These are phyloP conservation scores for Lepidium africanum DNA, from an alignment of 345 rosid species.

Conservation along the genomic window DNA sequence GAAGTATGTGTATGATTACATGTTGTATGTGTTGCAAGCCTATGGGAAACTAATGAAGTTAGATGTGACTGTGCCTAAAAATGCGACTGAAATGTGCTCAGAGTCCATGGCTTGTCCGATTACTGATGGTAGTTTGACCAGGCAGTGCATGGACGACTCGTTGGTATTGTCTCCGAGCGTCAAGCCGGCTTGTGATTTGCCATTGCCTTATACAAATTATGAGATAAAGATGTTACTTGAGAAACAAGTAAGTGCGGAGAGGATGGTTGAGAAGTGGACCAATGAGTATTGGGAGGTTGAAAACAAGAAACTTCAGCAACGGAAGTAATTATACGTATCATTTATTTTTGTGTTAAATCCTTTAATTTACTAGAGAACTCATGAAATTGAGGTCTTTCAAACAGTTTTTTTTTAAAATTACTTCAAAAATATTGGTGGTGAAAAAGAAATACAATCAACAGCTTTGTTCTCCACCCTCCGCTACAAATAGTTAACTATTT, in stretches of 20 bases:
- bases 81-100: constrained; percentile 32
- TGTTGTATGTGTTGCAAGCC: constrained; percentile 38
- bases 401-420: too few species aligned
- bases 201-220: constrained; percentile 24
- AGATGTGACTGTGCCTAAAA: constrained; percentile 32
- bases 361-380: too few species aligned
- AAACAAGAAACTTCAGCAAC: not conserved
- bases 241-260: constrained; percentile 19
- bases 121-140: constrained; percentile 20
- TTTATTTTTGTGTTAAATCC: too few species aligned
- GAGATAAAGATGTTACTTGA: constrained; percentile 21
- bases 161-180: constrained; percentile 38
- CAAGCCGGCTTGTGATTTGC: constrained; percentile 37
- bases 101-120: constrained; percentile 37
- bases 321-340: not conserved
- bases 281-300: constrained; percentile 1
- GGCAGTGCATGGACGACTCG: constrained; percentile 42
- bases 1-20: constrained; percentile 53
- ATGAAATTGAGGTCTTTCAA: too few species aligned
- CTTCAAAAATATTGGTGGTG: too few species aligned
- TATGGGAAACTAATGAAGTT: constrained; percentile 46
- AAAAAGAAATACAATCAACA: too few species aligned
- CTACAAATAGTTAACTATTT: too few species aligned
- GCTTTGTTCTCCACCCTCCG: too few species aligned
- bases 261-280: constrained; percentile 32